These are phyloP conservation scores for Salvia sclarea DNA, from an alignment of 305 asterid genomes.

Conservation along the genomic window DNA sequence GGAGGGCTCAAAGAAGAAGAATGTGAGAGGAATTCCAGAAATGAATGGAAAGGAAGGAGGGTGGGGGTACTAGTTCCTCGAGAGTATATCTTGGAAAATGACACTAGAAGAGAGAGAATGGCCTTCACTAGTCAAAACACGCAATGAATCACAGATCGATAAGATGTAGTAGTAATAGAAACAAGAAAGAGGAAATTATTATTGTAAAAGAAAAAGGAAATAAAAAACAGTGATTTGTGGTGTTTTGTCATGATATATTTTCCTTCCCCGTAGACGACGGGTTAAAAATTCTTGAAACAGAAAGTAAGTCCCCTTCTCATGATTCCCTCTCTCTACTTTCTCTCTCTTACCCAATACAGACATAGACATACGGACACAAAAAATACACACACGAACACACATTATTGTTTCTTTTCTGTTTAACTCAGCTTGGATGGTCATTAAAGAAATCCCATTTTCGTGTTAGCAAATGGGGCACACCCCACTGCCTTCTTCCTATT, in stretches of 20 bases:
- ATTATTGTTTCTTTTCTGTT: constrained; percentile 24
- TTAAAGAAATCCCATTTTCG: constrained; percentile 41
- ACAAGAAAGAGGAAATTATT: not conserved
- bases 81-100: constrained; percentile 85
- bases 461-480: constrained; percentile 38
- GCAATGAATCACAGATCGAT: constrained; percentile 32
- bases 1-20: constrained; percentile 2
- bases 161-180: constrained; percentile 12
- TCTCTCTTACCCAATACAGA: constrained; percentile 31
- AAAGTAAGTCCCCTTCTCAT: constrained; percentile 40
- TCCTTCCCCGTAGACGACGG: constrained; percentile 69
- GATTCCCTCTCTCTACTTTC: constrained; percentile 42
- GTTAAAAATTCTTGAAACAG: constrained; percentile 53
- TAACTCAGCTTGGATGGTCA: constrained; percentile 40
- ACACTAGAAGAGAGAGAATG: constrained; percentile 60
- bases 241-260: constrained; percentile 46
- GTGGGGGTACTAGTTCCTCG: constrained; percentile 47
- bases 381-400: constrained; percentile 33
- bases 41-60: constrained; percentile 16
- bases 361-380: constrained; percentile 24
- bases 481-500: constrained; percentile 20
- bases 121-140: constrained; percentile 59
- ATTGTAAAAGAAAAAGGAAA: constrained; percentile 39
- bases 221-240: no score
- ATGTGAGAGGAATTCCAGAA: constrained; percentile 13